A percentile compares a stretch with the other conserved stretches of the same genome.
These are phyloP conservation scores for Xylaria sp. DNA, from an alignment of 2,329 filamentous ascomycete genomes.

Conservation along the genomic window DNA sequence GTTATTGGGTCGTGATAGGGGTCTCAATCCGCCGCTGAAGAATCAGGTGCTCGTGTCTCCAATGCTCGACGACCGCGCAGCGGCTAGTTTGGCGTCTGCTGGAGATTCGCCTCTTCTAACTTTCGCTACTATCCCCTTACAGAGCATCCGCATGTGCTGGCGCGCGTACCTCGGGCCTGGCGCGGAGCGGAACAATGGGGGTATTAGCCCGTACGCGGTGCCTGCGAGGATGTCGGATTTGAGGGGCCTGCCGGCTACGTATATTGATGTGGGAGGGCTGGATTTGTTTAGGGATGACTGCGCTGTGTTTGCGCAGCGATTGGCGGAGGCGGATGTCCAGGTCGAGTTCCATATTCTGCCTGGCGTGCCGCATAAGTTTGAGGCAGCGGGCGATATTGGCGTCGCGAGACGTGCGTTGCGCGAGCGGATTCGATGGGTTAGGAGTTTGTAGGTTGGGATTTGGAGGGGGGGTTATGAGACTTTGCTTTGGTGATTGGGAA, in stretches of 20 bases:
- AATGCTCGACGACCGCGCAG: constrained; percentile 50
- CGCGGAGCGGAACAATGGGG: constrained; percentile 35
- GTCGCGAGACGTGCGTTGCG: constrained; percentile 29
- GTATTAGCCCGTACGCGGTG: constrained; percentile 35
- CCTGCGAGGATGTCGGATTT: constrained; percentile 14
- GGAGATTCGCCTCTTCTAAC: constrained; percentile 28
- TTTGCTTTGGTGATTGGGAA: neutral
- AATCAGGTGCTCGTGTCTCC: constrained; percentile 51
- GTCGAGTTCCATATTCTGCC: constrained; percentile 24
- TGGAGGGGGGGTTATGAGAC: neutral
- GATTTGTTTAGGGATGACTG: constrained; percentile 13
- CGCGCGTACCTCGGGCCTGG: constrained; percentile 40
- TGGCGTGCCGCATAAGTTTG: constrained; percentile 41
- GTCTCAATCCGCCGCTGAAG: constrained; percentile 45
- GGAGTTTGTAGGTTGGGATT: constrained; percentile 22
- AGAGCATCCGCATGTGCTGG: constrained; percentile 39
- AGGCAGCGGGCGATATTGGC: constrained; percentile 31
- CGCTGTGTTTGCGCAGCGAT: constrained; percentile 12
- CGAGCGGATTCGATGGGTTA: constrained; percentile 34
- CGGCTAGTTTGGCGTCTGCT: neutral
- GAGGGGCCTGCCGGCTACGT: constrained; percentile 21
- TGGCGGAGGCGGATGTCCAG: constrained; percentile 21
- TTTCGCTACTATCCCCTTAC: constrained; percentile 31
- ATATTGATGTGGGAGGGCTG: constrained; percentile 21
- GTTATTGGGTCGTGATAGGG: constrained; percentile 54